Base-by-base conservation (phyloP, 495 filamentous ascomycete genomes). In the Bathelium albidoporum region DNA sequence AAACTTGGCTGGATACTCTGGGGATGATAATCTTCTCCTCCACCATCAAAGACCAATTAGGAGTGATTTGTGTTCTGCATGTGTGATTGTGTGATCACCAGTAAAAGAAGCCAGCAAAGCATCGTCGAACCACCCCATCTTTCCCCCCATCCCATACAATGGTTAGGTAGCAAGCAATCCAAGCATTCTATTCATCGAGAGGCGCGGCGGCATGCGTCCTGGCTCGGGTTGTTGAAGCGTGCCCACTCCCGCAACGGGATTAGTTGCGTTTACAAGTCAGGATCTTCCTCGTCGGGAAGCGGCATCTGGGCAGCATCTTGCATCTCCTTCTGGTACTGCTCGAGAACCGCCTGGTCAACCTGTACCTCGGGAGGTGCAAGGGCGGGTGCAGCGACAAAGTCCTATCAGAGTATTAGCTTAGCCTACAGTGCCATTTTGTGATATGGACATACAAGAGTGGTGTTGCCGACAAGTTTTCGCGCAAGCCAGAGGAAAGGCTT, bases 401-500 rank as follows among this genome's bases (percentile, higher is more conserved):
- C 95, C 91, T 96, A 70, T 32, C 22, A 29, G 64, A 32, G n/a
- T 28, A 11, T 65, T 32, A 65, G 36, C 39, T 74, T 29, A 43
- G 29, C 49, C n/a, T 26, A 9, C 20, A 9, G 16, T 32, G 20
- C 5, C 60, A 29, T 1, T 20, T 12, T 26, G 22, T 28, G 14
- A 31, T 32, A 44, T 32, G 14, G n/a, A 82, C 89, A 70, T 82
- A 96, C 91, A 75, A 99, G 80, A 68, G 79, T 76, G 67, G 89
- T 83, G 82, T 99, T 97, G 75, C 94, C 95, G 65, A 96, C 95
- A 58, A 97, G 85, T 86, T 99, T 97, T 73, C 95, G 86, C 61
- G 94, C 95, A 70, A 99, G 88, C 95, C 95, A 99, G 66, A 99
- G 86, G 89, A 99, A 99, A 65, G 95, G 95, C 86, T 99, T 99